phyloP scores from a whole-genome alignment of 306 rosid genomes.

The Rubus parviflorus region DNA sequence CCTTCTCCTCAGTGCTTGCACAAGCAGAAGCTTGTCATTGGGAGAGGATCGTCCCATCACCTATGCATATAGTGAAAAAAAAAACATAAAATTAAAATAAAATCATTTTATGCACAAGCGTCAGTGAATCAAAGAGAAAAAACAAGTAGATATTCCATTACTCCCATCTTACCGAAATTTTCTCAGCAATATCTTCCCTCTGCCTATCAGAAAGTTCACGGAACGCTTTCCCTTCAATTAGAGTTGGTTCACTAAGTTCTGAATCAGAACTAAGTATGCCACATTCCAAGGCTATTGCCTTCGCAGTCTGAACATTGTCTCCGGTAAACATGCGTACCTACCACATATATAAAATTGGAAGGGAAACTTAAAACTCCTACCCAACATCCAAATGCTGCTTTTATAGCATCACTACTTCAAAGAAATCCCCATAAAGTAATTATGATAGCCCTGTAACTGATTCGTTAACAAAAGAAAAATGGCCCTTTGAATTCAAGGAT shows the following conservation, averaged over 20 bases:
- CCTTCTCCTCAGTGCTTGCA: slow-evolving; percentile 77
- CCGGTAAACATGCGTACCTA: slow-evolving; percentile 97
- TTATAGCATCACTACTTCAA: background rate
- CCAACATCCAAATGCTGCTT: background rate
- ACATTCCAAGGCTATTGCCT: slow-evolving; percentile 88
- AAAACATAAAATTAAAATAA: background rate
- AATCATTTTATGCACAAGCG: background rate
- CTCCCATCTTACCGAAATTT: slow-evolving; percentile 52
- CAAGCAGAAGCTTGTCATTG: slow-evolving; percentile 85
- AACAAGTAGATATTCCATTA: background rate
- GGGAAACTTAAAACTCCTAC: background rate
- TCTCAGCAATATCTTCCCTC: slow-evolving; percentile 62
- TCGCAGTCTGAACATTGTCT: slow-evolving; percentile 88
- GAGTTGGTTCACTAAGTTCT: slow-evolving; percentile 55
- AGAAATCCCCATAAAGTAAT: background rate
- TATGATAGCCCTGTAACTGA: background rate
- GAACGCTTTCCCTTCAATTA: slow-evolving; percentile 80
- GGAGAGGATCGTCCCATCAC: slow-evolving; percentile 98
- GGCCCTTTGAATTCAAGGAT: background rate
- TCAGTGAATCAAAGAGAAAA: slow-evolving; percentile 7
- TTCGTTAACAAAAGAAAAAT: background rate
- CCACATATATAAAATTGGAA: background rate
- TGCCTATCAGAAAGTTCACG: slow-evolving; percentile 53
- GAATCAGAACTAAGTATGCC: slow-evolving; percentile 67
- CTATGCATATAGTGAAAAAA: slow-evolving; percentile 35